Conservation (phyloP, 73 alveolate genomes). For the Paramecium biaurelia region DNA sequence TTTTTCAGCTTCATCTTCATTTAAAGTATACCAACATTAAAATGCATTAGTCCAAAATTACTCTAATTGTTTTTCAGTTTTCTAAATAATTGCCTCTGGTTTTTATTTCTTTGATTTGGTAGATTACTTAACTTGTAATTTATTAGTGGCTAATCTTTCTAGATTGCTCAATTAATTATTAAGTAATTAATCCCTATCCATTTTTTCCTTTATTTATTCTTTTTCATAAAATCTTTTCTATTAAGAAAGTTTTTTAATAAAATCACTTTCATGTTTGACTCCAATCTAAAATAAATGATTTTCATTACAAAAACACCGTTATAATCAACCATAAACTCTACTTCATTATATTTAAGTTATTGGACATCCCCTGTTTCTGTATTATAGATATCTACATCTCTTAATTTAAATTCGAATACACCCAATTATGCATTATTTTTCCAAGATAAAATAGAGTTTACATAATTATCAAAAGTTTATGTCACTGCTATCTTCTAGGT, state of each 20-base stretch:
- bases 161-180: background rate
- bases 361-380: background rate
- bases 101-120: background rate
- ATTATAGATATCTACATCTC: slow-evolving; percentile 9
- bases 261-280: slow-evolving; percentile 45
- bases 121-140: background rate
- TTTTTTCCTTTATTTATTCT: background rate
- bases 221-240: background rate
- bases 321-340: slow-evolving; percentile 39
- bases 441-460: slow-evolving; percentile 25
- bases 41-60: slow-evolving; percentile 23
- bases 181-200: background rate
- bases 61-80: slow-evolving; percentile 47
- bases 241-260: background rate
- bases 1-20: background rate
- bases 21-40: background rate
- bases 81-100: background rate
- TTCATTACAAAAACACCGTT: slow-evolving; percentile 18
- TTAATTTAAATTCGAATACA: slow-evolving; percentile 21
- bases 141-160: background rate
- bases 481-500: background rate
- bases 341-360: background rate
- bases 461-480: slow-evolving; percentile 9
- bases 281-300: slow-evolving; percentile 6
- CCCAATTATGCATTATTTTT: background rate